A percentile compares a stretch with the other conserved stretches of the same genome.
phyloP scores from a whole-genome alignment of 306 rosid species.

The Ormosia emarginata region DNA sequence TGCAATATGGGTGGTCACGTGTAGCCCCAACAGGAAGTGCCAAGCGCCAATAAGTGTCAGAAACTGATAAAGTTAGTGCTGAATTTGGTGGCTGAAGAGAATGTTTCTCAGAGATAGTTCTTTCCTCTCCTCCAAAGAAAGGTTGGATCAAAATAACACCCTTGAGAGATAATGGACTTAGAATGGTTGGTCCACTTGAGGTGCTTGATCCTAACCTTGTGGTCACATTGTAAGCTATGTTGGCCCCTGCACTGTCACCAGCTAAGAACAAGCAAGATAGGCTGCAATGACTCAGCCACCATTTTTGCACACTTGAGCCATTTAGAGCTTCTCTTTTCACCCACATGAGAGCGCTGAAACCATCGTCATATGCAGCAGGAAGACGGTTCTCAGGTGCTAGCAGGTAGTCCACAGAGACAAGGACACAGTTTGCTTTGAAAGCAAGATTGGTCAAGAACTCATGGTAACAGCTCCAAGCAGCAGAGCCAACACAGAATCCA shows the following conservation, averaged over 20 bases:
- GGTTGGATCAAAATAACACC: conserved; percentile 81
- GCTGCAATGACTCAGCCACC: conserved; percentile 67
- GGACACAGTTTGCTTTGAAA: conserved; percentile 51
- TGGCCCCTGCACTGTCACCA: conserved; percentile 97
- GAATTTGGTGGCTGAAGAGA: conserved; percentile 48
- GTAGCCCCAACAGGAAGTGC: conserved; percentile 65
- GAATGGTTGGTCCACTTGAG: neutral
- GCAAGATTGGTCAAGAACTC: conserved; percentile 61
- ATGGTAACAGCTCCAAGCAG: conserved; percentile 87
- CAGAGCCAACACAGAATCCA: conserved; percentile 93
- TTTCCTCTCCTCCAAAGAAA: conserved; percentile 78
- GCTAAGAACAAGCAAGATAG: conserved; percentile 44
- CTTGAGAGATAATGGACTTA: conserved; percentile 45
- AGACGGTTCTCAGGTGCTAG: conserved; percentile 79
- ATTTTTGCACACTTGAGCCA: conserved; percentile 36
- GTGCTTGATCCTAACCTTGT: conserved; percentile 32
- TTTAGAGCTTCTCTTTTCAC: conserved; percentile 52
- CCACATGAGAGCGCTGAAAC: conserved; percentile 64
- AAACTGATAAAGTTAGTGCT: conserved; percentile 52
- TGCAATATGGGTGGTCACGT: conserved; percentile 78
- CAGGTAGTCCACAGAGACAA: conserved; percentile 64
- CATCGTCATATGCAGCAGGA: conserved; percentile 79
- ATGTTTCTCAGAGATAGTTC: conserved; percentile 60
- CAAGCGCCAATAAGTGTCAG: conserved; percentile 72
- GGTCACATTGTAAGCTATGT: conserved; percentile 71